Conservation (phyloP, 2,329 filamentous ascomycete species). For the Penicillium crustosum region DNA sequence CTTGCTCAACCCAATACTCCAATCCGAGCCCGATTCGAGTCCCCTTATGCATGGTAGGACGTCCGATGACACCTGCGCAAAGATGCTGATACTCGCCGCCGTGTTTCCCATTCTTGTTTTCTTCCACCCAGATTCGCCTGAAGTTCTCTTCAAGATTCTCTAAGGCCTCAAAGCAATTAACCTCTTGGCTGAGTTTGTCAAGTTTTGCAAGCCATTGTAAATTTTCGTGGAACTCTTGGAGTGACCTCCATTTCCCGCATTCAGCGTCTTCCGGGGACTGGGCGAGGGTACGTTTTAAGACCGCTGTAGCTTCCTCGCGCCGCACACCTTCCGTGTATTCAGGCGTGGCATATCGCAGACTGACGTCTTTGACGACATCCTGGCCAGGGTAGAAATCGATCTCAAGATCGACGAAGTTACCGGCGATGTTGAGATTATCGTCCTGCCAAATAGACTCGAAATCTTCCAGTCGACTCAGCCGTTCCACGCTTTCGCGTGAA, state of each 20-base stretch:
- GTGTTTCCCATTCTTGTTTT: constrained; percentile 35
- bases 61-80: constrained; percentile 44
- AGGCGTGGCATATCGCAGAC: constrained; percentile 44
- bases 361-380: constrained; percentile 46
- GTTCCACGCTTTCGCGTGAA: constrained; percentile 45
- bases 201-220: constrained; percentile 46
- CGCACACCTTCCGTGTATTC: constrained; percentile 43
- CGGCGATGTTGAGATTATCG: constrained; percentile 47
- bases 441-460: constrained; percentile 51
- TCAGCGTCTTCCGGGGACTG: constrained; percentile 35
- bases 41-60: constrained; percentile 43
- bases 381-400: constrained; percentile 44
- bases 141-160: constrained; percentile 45
- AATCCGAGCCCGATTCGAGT: constrained; percentile 42
- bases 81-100: constrained; percentile 39
- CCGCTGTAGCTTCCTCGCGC: constrained; percentile 44
- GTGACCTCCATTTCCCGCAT: constrained; percentile 36
- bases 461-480: constrained; percentile 44
- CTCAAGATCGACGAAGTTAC: constrained; percentile 49
- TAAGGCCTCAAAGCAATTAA: constrained; percentile 50
- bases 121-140: constrained; percentile 45
- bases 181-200: constrained; percentile 46
- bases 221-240: constrained; percentile 45
- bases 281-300: constrained; percentile 43
- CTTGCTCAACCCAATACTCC: constrained; percentile 45